Evolutionary conservation across 352 stramenopile species (phyloP).

Genomic region (Phytophthora boehmeriae): DNA sequence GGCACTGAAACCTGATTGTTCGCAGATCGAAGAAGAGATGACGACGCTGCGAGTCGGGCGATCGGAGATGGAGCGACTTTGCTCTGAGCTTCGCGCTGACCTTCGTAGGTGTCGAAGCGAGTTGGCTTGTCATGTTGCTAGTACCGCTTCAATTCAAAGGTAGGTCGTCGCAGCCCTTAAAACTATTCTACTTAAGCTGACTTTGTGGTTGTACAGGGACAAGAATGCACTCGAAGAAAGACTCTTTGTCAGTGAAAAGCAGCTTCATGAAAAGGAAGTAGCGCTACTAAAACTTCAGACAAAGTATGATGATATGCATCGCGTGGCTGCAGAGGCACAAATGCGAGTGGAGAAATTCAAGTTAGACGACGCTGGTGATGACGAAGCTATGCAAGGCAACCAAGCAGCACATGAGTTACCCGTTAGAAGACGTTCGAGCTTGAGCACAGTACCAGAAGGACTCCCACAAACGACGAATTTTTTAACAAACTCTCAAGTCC

Average conservation of each 20-base stretch:
- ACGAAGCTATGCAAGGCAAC: not conserved
- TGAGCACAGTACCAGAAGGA: not conserved
- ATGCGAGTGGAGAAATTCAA: constrained; percentile 40
- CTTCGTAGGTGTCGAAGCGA: constrained; percentile 58
- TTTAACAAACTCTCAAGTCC: constrained; percentile 10
- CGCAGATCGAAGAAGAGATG: constrained; percentile 58
- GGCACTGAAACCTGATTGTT: not conserved
- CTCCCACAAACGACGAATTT: constrained; percentile 23
- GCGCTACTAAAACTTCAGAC: constrained; percentile 37
- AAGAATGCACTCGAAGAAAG: constrained; percentile 57
- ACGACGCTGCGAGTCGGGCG: constrained; percentile 42
- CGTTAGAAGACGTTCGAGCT: not conserved
- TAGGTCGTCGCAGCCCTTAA: constrained; percentile 13
- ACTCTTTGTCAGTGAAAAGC: constrained; percentile 40
- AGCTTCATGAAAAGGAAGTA: constrained; percentile 44
- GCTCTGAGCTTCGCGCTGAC: constrained; percentile 46
- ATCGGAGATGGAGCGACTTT: constrained; percentile 53
- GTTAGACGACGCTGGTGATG: constrained; percentile 1
- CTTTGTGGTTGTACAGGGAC: constrained; percentile 37
- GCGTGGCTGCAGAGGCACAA: constrained; percentile 46
- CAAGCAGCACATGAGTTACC: constrained; percentile 5
- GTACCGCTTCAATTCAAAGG: constrained; percentile 51
- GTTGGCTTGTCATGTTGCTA: constrained; percentile 55
- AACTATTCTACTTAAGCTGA: not conserved
- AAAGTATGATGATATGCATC: constrained; percentile 46